Evolutionary conservation across 2,329 filamentous ascomycete genomes (phyloP), one percentile per base, ranked within the genome.

Genomic region (Fonsecaea pugnacius): DNA sequence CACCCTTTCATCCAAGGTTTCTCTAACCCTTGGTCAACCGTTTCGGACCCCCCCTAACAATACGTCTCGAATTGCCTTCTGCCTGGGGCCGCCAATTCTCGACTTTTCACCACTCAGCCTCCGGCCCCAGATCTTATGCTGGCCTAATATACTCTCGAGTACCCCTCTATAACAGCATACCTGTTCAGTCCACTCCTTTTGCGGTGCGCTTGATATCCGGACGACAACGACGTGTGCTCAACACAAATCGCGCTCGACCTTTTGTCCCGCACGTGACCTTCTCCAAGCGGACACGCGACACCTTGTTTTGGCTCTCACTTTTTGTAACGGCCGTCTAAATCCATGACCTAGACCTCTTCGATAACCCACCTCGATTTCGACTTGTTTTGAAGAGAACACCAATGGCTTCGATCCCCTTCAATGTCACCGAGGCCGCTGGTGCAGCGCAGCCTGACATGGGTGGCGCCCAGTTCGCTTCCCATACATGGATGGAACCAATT

Each of bases 401-500:
- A 36, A 67, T 68, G 66, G 64, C 54, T 32, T 60, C 64, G 14
- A 54, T 58, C 5, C 24, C 58, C 24, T 48, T 57, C 50, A 68
- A 66, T 36, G 66, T 63, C 46, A 64, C 66, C 36, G 66, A 63
- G 55, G 63, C 64, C 60, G 62, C 65, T 30, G 55, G 36, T 9
- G 58, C 62, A 36, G 38, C 62, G 1, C 54, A 67, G 24, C 73
- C 73, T 18, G 72, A 75, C 51, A 67, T 75, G 70, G 75, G 75
- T 2, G 75, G 75, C 56, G 74, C 74, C n/a, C 75, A 76, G 65
- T 74, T 76, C 57, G 72, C 71, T 21, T 75, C 73, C 4, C 75
- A 76, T 63, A 60, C 70, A 65, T 76, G 74, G 75, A 61, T 75
- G 24, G 75, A 77, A 61, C 75, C 75, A 8, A 71, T 76, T 63